Conservation (phyloP, 805 yeast genomes). For the Candida railenensis region DNA sequence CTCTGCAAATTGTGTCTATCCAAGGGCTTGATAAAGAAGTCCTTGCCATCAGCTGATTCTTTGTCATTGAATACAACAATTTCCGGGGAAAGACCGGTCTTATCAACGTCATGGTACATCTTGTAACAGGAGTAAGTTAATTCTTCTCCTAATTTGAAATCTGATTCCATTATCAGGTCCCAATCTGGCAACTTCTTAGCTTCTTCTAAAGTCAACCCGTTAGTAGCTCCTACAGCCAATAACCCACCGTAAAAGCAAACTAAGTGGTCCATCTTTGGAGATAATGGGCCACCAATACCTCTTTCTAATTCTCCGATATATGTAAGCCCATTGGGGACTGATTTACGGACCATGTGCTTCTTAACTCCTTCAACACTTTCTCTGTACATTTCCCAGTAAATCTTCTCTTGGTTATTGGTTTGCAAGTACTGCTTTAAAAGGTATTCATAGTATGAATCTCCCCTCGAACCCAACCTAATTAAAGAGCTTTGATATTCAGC, state of each 20-base stretch:
- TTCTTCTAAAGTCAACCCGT: slow-evolving; percentile 55
- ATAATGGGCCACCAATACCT: slow-evolving; percentile 61
- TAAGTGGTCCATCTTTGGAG: slow-evolving; percentile 85
- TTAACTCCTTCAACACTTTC: slow-evolving; percentile 78
- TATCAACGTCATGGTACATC: slow-evolving; percentile 66
- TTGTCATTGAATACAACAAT: slow-evolving; percentile 74
- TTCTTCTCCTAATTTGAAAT: slow-evolving; percentile 69
- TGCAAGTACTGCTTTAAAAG: slow-evolving; percentile 81
- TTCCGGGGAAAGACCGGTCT: slow-evolving; percentile 85
- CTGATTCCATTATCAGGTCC: slow-evolving; percentile 57
- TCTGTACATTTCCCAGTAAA: slow-evolving; percentile 73
- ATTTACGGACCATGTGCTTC: slow-evolving; percentile 57
- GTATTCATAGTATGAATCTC: slow-evolving; percentile 92
- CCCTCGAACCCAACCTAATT: slow-evolving; percentile 86
- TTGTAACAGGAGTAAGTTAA: slow-evolving; percentile 78
- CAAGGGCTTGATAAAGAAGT: slow-evolving; percentile 64
- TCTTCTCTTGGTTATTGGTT: slow-evolving; percentile 57
- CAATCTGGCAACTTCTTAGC: slow-evolving; percentile 59
- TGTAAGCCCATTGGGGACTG: slow-evolving; percentile 61
- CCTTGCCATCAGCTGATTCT: slow-evolving; percentile 27
- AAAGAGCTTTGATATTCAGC: slow-evolving; percentile 64
- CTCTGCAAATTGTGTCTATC: slow-evolving; percentile 88
- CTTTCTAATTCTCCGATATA: slow-evolving; percentile 75
- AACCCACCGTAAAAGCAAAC: slow-evolving; percentile 92
- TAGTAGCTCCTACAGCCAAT: slow-evolving; percentile 86